phyloP scores from a whole-genome alignment of 2,329 filamentous ascomycete genomes.

The Penicillium sp. region DNA sequence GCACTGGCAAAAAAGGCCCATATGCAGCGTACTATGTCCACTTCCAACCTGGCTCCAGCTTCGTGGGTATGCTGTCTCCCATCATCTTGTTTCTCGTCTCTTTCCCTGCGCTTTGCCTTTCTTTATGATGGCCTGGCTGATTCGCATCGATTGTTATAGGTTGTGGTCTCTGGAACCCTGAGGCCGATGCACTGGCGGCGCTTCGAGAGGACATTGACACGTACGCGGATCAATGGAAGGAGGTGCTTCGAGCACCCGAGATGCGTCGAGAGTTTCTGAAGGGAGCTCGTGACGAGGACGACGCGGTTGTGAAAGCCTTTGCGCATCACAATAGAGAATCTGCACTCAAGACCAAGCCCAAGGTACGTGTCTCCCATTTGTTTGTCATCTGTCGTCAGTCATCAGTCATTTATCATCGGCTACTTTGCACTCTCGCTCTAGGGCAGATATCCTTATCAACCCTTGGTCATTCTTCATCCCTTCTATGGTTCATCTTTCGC shows the following conservation, averaged over 20 bases:
- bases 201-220: conserved; percentile 75
- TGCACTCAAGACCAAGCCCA: conserved; percentile 82
- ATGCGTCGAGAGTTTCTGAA: conserved; percentile 68
- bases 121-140: conserved; percentile 8
- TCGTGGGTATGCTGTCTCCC: conserved; percentile 61
- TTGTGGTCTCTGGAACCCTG: conserved; percentile 80
- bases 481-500: not conserved
- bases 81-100: not conserved
- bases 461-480: not conserved
- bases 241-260: conserved; percentile 60
- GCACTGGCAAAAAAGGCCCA: conserved; percentile 81
- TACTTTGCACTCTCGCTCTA: not conserved
- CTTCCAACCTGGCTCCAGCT: conserved; percentile 68
- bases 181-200: conserved; percentile 62
- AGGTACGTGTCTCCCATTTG: conserved; percentile 56
- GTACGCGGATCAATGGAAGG: conserved; percentile 68
- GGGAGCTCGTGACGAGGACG: conserved; percentile 54
- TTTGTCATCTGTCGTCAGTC: not conserved
- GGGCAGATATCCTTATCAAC: not conserved
- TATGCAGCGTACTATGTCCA: conserved; percentile 91
- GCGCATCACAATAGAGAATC: conserved; percentile 67
- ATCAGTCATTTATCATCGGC: not conserved
- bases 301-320: conserved; percentile 69
- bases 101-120: not conserved
- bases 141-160: conserved; percentile 44